Evolutionary conservation across 2,329 filamentous ascomycete species (phyloP).

Genomic region (Ascochyta pisi): DNA sequence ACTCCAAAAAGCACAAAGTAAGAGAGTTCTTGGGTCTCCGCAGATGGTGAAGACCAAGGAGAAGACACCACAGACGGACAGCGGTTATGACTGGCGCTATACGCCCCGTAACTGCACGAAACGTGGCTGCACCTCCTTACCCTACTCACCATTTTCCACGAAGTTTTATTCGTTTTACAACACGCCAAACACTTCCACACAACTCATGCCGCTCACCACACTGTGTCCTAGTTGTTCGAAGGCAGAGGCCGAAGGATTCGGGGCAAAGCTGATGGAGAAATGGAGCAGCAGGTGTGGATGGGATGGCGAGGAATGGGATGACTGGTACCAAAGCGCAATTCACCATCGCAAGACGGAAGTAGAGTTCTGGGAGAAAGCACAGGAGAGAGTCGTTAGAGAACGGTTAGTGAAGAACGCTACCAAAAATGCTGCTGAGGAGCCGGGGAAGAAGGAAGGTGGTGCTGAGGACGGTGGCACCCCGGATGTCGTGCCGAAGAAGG

Average conservation of each 20-base stretch:
- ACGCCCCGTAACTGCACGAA: constrained; percentile 35
- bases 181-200: constrained; percentile 18
- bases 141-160: constrained; percentile 38
- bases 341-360: constrained; percentile 30
- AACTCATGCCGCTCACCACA: constrained; percentile 28
- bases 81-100: constrained; percentile 38
- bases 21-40: constrained; percentile 20
- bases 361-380: constrained; percentile 40
- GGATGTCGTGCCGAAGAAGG: constrained; percentile 10
- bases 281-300: constrained; percentile 28
- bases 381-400: constrained; percentile 37
- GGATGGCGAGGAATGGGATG: constrained; percentile 35
- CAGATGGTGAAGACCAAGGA: not conserved
- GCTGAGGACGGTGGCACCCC: not conserved
- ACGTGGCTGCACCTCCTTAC: constrained; percentile 20
- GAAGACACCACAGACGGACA: constrained; percentile 3
- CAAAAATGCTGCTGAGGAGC: constrained; percentile 4
- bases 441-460: constrained; percentile 4
- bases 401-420: constrained; percentile 14
- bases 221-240: constrained; percentile 39
- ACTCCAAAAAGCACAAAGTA: constrained; percentile 20
- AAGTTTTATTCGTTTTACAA: constrained; percentile 35
- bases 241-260: constrained; percentile 32
- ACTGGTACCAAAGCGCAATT: constrained; percentile 30
- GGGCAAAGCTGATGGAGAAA: constrained; percentile 29